Base-by-base conservation (phyloP, 129 eudicot genomes). In the Flaveria sonorensis region DNA sequence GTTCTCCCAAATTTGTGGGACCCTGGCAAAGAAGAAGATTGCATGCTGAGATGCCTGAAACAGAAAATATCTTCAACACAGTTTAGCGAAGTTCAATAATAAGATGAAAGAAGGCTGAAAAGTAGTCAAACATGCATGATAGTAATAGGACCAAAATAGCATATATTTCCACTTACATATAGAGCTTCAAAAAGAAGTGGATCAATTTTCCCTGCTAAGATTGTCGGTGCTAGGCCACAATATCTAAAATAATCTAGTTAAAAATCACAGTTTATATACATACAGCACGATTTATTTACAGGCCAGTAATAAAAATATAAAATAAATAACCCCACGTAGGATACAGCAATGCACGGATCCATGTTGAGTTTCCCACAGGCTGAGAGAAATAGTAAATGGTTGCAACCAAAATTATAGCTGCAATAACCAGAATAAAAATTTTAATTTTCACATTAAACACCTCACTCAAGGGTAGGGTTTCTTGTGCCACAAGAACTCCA, bases 11-110 rank as follows among this genome's bases (percentile, higher is more conserved):
- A 94, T 94, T 77, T 94, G 98, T 30, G 97, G 97, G 71, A 92
- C 79, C 86, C 97, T 84, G 23, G 98, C 98, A n/a, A 76, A 86
- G 88, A 94, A 90, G 77, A 94, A 94, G 36, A 94, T 85, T 72
- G 97, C 97, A 87, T 94, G 98, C 71, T 94, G 98, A 30, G 87
- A 89, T 67, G 97, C 98, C 98, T 94, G 97, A 78, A 73, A 70
- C 75, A 70, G 79, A 81, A 52, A 43, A 55, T 64, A 53, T 79
- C 23, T 60, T 68, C 80, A 66, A 4, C 20, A 39, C 3, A 70
- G 11, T 51, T 78, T 48, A 28, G 73, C 57, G 20, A 68, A 39
- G 10, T 39, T 28, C 20, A 73, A 53, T 20, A 72, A 43, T 18
- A 55, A 45, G 46, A 8, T 51, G n/a, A 66, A 13, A 50, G n/a